Conservation (phyloP, 148 eudicot species). For the Nepenthes mirabilis region DNA sequence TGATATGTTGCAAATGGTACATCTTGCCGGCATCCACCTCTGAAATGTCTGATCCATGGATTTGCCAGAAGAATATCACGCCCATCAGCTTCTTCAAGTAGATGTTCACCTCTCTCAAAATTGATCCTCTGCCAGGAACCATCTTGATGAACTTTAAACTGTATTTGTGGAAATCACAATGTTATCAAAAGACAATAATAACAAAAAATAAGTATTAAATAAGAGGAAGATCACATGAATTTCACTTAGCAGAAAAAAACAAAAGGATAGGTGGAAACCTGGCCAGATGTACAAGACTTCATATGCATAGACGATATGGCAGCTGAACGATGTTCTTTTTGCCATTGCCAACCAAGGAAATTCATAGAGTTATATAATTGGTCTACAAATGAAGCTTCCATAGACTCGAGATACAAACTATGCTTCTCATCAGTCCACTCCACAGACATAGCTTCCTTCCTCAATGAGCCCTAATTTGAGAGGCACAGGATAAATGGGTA, state of each 20-base stretch:
- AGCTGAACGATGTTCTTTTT: constrained; percentile 13
- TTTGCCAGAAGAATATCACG: constrained; percentile 19
- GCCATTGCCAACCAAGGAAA: constrained; percentile 23
- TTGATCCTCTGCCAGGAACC: constrained; percentile 46
- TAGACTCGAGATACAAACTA: constrained; percentile 68
- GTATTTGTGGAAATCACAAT: constrained; percentile 1
- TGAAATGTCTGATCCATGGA: constrained; percentile 60
- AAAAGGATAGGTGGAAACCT: constrained; percentile 26
- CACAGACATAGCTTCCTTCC: constrained; percentile 16
- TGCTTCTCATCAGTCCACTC: constrained; percentile 97
- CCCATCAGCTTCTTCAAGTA: constrained; percentile 16
- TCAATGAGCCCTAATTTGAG: background rate
- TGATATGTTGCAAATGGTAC: constrained; percentile 1
- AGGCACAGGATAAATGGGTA: no score
- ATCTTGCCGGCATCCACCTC: constrained; percentile 15
- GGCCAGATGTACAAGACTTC: constrained; percentile 17
- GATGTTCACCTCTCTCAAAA: constrained; percentile 23
- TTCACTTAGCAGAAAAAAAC: background rate
- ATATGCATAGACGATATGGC: constrained; percentile 18
- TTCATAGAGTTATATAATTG: constrained; percentile 56
- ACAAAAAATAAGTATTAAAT: constrained; percentile 1
- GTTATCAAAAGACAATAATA: background rate
- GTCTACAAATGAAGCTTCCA: constrained; percentile 81
- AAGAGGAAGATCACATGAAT: background rate
- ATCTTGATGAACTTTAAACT: constrained; percentile 52